Percentiles rank a stretch among this genome's conserved stretches.
Conservation (phyloP, 176 grass and related monocot species). For the Areca catechu region DNA sequence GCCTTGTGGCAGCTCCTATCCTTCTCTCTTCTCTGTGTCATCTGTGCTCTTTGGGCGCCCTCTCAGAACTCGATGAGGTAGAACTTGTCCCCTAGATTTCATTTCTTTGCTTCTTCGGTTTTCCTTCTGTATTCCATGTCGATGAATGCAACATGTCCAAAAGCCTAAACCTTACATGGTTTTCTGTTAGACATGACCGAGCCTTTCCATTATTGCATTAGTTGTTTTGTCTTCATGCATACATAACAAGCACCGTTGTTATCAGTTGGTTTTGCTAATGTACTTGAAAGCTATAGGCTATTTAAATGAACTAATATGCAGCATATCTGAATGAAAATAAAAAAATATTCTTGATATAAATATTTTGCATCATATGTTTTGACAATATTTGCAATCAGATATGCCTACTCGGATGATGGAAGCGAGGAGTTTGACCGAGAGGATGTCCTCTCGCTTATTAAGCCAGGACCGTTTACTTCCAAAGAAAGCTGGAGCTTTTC, state of each 20-base stretch:
- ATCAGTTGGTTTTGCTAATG: too few species aligned
- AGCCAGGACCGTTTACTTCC: constrained; percentile 40
- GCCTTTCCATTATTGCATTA: neutral
- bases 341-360: too few species aligned
- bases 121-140: too few species aligned
- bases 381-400: constrained; percentile 16
- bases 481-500: constrained; percentile 70
- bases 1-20: constrained; percentile 77
- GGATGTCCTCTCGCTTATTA: constrained; percentile 31
- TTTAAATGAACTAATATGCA: too few species aligned
- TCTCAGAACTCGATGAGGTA: constrained; percentile 52
- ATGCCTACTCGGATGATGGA: constrained; percentile 41
- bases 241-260: neutral
- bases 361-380: neutral
- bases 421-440: constrained; percentile 31
- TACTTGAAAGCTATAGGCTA: too few species aligned
- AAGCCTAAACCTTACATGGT: too few species aligned
- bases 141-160: too few species aligned
- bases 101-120: too few species aligned
- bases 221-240: neutral
- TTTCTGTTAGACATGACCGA: too few species aligned
- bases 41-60: constrained; percentile 59
- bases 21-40: constrained; percentile 54
- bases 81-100: constrained; percentile 2
- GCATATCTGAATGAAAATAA: too few species aligned